Evolutionary conservation across 2,329 filamentous ascomycete genomes (phyloP).

Genomic region (Fusarium aywerte): DNA sequence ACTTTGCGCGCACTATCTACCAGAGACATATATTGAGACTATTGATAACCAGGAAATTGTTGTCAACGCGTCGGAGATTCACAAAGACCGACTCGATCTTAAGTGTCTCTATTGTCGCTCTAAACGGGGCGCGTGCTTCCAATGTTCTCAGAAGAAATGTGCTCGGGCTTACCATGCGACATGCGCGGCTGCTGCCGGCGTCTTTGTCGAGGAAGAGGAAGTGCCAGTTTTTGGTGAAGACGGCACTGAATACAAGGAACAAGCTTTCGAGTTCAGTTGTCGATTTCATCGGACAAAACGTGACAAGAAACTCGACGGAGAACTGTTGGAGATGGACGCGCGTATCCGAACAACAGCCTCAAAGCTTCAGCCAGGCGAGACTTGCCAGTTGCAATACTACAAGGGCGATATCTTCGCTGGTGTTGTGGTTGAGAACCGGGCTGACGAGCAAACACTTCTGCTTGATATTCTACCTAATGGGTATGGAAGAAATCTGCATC

Average conservation of each 20-base stretch:
- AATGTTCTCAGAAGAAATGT: constrained; percentile 95
- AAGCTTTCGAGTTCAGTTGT: constrained; percentile 92
- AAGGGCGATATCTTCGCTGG: constrained; percentile 92
- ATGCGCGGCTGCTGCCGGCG: constrained; percentile 90
- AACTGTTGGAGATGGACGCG: constrained; percentile 75
- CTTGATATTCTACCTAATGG: constrained; percentile 87
- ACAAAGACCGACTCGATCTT: constrained; percentile 87
- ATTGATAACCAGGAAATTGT: constrained; percentile 78
- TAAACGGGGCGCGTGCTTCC: constrained; percentile 94
- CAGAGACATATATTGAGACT: constrained; percentile 86
- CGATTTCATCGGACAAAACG: constrained; percentile 93
- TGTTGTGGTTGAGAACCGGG: constrained; percentile 83
- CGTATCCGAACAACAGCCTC: constrained; percentile 75
- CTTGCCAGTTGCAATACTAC: constrained; percentile 87
- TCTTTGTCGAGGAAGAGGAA: constrained; percentile 87
- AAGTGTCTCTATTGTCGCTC: constrained; percentile 96
- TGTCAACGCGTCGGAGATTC: constrained; percentile 81
- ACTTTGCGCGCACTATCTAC: constrained; percentile 88
- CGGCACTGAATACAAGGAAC: constrained; percentile 90
- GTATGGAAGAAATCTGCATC: constrained; percentile 60
- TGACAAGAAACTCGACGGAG: constrained; percentile 76
- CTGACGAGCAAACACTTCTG: constrained; percentile 78
- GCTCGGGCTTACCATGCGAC: constrained; percentile 93
- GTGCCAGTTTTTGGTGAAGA: constrained; percentile 90
- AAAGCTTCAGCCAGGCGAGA: constrained; percentile 75